Percentiles rank a stretch among this genome's conserved stretches.
Evolutionary conservation across 1,284 basidiomycete genomes (phyloP).

Genomic region (Boletellus deceptivus): DNA sequence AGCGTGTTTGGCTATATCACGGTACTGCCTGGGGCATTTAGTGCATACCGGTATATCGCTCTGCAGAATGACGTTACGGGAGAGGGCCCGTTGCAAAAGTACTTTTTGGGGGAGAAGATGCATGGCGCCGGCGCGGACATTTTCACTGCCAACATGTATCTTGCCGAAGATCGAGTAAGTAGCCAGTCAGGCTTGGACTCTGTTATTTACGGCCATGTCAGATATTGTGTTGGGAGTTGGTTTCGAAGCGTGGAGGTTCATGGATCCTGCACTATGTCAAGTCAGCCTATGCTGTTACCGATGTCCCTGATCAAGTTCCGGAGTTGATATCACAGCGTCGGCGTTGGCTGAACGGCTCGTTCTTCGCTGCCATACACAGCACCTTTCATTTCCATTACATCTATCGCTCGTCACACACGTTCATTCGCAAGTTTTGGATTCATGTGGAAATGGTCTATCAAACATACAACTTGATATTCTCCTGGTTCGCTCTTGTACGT

Average conservation of each 20-base stretch:
- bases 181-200: not conserved
- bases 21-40: slow-evolving; percentile 91
- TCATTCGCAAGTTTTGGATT: slow-evolving; percentile 89
- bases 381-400: slow-evolving; percentile 91
- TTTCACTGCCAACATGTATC: slow-evolving; percentile 94
- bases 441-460: slow-evolving; percentile 95
- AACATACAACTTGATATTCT: slow-evolving; percentile 84
- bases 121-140: slow-evolving; percentile 87
- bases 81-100: slow-evolving; percentile 88
- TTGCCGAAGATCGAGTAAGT: slow-evolving; percentile 82
- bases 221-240: slow-evolving; percentile 94
- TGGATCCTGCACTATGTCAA: slow-evolving; percentile 96
- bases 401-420: slow-evolving; percentile 83
- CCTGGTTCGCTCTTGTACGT: slow-evolving; percentile 85
- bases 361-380: slow-evolving; percentile 92
- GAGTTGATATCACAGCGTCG: slow-evolving; percentile 91
- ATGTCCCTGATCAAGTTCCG: slow-evolving; percentile 85
- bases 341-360: slow-evolving; percentile 96
- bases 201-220: slow-evolving; percentile 25
- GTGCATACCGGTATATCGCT: slow-evolving; percentile 89
- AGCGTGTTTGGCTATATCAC: slow-evolving; percentile 90
- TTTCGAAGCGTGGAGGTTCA: slow-evolving; percentile 79
- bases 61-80: slow-evolving; percentile 82
- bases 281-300: slow-evolving; percentile 88
- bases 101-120: slow-evolving; percentile 94